Conservation (phyloP, 768 basidiomycete species). For the Mrakia frigida region DNA sequence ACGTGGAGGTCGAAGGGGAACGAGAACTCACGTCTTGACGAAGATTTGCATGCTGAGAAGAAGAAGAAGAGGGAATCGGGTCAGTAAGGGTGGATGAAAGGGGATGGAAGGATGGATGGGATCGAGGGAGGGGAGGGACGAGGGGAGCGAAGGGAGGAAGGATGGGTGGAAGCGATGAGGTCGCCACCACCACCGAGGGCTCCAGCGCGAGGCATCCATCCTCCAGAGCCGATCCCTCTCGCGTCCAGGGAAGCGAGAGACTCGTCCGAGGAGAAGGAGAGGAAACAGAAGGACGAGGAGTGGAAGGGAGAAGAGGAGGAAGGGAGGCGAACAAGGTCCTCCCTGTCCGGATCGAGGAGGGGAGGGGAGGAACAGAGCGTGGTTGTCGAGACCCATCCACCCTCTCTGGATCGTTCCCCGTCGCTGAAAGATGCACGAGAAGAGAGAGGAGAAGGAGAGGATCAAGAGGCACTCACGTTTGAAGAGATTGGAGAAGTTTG, state of each 20-base stretch:
- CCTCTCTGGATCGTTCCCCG: neutral
- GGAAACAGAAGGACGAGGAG: neutral
- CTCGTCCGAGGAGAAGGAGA: neutral
- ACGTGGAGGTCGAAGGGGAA: neutral
- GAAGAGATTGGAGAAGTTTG: neutral
- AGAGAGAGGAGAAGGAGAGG: neutral
- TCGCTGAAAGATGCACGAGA: neutral
- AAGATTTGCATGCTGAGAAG: conserved; percentile 27
- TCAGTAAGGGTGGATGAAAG: conserved; percentile 2
- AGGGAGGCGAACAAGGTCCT: neutral
- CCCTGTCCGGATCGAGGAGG: neutral
- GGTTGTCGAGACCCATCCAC: neutral
- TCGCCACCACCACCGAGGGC: neutral
- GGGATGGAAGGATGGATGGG: neutral
- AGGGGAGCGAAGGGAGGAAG: neutral
- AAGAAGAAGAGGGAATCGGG: neutral
- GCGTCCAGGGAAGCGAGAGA: neutral
- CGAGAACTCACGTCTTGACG: conserved; percentile 25
- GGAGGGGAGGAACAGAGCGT: too few relatives aligned
- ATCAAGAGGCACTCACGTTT: neutral
- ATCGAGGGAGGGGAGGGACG: neutral
- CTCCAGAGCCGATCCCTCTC: neutral
- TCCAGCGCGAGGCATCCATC: neutral
- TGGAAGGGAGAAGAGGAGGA: neutral
- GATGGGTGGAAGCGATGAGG: neutral